Conservation (phyloP, 805 yeast species). For the Zygosaccharomyces kombuchaensis region DNA sequence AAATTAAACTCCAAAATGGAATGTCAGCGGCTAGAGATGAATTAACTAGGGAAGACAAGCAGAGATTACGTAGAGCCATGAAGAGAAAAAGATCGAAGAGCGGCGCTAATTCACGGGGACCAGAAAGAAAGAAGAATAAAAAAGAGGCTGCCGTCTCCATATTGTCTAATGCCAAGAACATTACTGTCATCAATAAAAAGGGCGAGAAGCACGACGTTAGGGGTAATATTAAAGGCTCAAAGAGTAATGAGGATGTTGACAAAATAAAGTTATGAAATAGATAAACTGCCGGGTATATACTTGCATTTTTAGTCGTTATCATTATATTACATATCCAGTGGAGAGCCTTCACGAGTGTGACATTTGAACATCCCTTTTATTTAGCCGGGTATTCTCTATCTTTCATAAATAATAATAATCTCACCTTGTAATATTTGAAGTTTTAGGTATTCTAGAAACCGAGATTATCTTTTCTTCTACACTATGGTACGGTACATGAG, state of each 20-base stretch:
- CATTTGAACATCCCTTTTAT: too few species aligned
- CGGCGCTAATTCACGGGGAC: conserved; percentile 33
- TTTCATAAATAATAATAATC: too few species aligned
- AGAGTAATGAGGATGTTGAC: conserved; percentile 3
- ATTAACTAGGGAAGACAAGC: conserved; percentile 77
- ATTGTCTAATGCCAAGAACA: conserved; percentile 64
- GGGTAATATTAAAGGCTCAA: conserved; percentile 56
- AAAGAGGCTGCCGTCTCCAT: conserved; percentile 65
- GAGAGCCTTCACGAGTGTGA: too few species aligned
- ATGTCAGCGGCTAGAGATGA: conserved; percentile 77
- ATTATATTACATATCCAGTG: too few species aligned
- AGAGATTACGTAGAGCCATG: conserved; percentile 77
- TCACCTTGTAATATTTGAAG: too few species aligned
- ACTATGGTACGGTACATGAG: background rate
- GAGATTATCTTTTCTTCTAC: background rate
- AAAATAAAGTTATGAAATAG: conserved; percentile 6
- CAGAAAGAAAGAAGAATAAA: conserved; percentile 45
- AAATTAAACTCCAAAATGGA: conserved; percentile 71
- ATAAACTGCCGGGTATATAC: conserved; percentile 34
- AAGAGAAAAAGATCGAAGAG: conserved; percentile 72
- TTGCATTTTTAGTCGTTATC: too few species aligned
- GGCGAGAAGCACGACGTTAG: conserved; percentile 71
- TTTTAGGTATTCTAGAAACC: background rate
- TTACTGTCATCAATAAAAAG: conserved; percentile 69
- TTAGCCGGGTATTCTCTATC: too few species aligned